phyloP scores from a whole-genome alignment of 2,329 filamentous ascomycete genomes.

The Xylaria sp. region DNA sequence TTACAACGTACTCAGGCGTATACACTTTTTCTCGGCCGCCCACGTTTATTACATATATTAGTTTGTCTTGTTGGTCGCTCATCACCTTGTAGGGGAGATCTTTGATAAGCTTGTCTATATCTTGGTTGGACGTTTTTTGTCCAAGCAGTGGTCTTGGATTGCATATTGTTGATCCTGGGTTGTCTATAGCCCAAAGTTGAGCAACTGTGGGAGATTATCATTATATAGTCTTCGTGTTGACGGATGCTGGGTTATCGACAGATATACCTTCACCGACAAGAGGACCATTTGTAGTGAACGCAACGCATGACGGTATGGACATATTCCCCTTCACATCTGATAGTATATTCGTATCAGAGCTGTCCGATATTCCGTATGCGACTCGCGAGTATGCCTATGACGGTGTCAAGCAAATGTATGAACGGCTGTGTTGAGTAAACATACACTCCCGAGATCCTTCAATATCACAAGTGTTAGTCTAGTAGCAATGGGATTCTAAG shows the following conservation, averaged over 20 bases:
- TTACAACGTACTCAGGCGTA: background rate
- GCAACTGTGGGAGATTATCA: background rate
- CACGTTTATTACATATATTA: background rate
- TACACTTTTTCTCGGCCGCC: background rate
- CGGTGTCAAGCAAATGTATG: too few species aligned
- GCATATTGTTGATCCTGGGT: too few species aligned
- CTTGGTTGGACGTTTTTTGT: background rate
- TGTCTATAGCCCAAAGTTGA: too few species aligned
- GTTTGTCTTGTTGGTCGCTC: background rate
- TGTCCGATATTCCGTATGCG: too few species aligned
- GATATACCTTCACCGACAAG: background rate
- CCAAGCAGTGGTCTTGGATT: too few species aligned
- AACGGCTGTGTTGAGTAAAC: too few species aligned
- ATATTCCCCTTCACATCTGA: background rate
- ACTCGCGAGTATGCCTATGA: too few species aligned
- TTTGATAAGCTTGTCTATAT: background rate
- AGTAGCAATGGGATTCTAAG: too few species aligned
- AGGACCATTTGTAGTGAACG: background rate
- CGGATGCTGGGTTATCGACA: background rate
- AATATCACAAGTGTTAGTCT: too few species aligned
- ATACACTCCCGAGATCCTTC: too few species aligned
- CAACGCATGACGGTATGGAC: constrained; percentile 1
- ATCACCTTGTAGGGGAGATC: background rate
- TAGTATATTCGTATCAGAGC: background rate
- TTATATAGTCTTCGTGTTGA: too few species aligned